Base-by-base conservation (phyloP, 495 filamentous ascomycete genomes). In the Lasiosphaeriaceae sp. region DNA sequence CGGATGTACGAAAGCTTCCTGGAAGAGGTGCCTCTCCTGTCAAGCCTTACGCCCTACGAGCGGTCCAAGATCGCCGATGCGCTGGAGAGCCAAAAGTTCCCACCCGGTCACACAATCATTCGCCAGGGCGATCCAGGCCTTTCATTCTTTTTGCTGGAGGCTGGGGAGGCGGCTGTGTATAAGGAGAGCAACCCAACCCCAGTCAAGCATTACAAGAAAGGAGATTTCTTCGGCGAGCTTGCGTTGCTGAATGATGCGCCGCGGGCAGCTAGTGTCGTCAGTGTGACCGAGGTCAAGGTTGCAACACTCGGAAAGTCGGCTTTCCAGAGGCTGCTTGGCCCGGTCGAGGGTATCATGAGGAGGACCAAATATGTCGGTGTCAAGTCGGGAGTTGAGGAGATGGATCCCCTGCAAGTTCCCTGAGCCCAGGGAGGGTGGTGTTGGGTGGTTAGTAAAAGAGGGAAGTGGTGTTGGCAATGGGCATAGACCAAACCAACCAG, bases 1-100 rank as follows among this genome's bases (percentile, higher is more conserved):
- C 88, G 92, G 61, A 91, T 97, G 85, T 98, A 97, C 70, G 94
- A 98, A 69, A 87, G 85, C 64, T 97, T 98, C 78, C 80, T 98
- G n/a, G 92, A 96, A 68, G 93, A 97, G 73, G 93, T 98, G 5
- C 88, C 90, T 0, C 79, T 97, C n/a, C 83, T 97, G 11, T 83
- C 86, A 12, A 86, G 81, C 23, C 82, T 98, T 44, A 93, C 92
- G 19, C 78, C 87, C 0, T 97, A 96, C 66, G 94, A 98, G 72
- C 86, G 95, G 9, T 85, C 89, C 47, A 98, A 98, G 77, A 97
- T 98, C 64, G 94, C 94, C 56, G 94, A 98, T 74, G 92, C 94
- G 3, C 76, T 98, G 39, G 90, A 97, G 65, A 90, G 91, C 44
- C 84, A 88, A 66, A 97, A 94, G 62, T 96, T 84, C 69, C 82